Base-by-base conservation (phyloP, 2,329 filamentous ascomycete genomes). In the Tolypocladium guangdongense region DNA sequence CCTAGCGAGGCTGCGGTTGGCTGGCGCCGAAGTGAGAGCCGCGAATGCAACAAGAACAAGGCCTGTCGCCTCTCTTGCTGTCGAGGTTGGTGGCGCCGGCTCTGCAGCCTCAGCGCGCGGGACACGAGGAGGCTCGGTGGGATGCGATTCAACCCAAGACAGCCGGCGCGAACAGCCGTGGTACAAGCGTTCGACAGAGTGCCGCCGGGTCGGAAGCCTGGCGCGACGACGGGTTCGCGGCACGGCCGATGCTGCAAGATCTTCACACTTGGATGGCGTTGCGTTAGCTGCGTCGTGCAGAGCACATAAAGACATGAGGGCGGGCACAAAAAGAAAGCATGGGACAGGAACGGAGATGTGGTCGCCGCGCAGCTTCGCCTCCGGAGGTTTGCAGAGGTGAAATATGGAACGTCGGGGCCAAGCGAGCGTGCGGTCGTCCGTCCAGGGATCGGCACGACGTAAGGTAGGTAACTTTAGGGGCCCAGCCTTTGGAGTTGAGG, bases 401-500 rank as follows among this genome's bases (percentile, higher is more conserved):
- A 46, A 33, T 45, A 37, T 46, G 50, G 49, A 35, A 46, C 35
- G 50, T 30, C 50, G 30, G 39, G 50, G 50, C 39, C 50, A 43
- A 51, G 50, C 30, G 12, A 35, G 30, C 18, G 2, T 18, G 30
- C 32, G n/a, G 20, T 46, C 22, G 33, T 33, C 50, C 35, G 43
- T 16, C 43, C 32, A 33, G 51, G 37, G 45, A 53, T 53, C 46
- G 51, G 32, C 51, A 55, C 56, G 56, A 56, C 55, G 56, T 58
- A 58, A 55, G 50, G 48, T 57, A n/a, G n/a, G n/a, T n/a, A n/a
- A n/a, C n/a, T 57, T 58, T 58, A 58, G 56, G 56, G 55, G 56
- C 56, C 56, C 57, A 52, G 56, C 53, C 53, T 58, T 52, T 55
- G 54, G 50, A 52, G 50, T 49, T 32, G 36, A 20, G 43, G 51